These are phyloP conservation scores for Nidularia sp. DNA, from an alignment of 768 basidiomycete genomes.

Conservation along the genomic window DNA sequence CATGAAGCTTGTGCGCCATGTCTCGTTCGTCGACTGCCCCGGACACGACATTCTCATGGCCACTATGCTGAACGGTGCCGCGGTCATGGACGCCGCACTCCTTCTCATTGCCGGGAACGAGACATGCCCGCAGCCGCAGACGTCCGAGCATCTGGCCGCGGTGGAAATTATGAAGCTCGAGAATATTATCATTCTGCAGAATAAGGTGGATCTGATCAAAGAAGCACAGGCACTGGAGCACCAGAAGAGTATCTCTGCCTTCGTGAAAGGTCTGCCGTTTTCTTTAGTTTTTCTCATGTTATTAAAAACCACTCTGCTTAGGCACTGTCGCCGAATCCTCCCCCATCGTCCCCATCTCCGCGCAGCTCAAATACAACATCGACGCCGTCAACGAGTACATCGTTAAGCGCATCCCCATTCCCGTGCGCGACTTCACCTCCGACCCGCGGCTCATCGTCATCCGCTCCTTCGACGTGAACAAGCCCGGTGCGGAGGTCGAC, in stretches of 20 bases:
- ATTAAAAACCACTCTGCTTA: slow-evolving; percentile 20
- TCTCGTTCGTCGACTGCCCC: slow-evolving; percentile 97
- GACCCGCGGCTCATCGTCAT: slow-evolving; percentile 96
- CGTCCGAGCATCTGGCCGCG: slow-evolving; percentile 96
- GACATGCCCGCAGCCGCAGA: slow-evolving; percentile 98
- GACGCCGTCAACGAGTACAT: slow-evolving; percentile 99
- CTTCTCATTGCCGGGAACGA: slow-evolving; percentile 97
- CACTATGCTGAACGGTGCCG: slow-evolving; percentile 99
- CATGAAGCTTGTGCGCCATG: slow-evolving; percentile 92
- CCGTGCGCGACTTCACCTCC: slow-evolving; percentile 87
- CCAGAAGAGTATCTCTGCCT: slow-evolving; percentile 91
- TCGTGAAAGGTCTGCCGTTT: slow-evolving; percentile 76
- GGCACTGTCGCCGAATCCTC: slow-evolving; percentile 97
- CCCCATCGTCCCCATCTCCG: slow-evolving; percentile 98
- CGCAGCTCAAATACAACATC: slow-evolving; percentile 98
- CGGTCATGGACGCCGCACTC: slow-evolving; percentile 98
- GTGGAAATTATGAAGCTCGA: slow-evolving; percentile 99
- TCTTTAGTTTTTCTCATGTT: not conserved
- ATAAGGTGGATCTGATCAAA: slow-evolving; percentile 98
- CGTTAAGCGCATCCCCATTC: slow-evolving; percentile 93
- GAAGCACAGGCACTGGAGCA: slow-evolving; percentile 93
- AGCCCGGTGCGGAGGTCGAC: slow-evolving; percentile 94
- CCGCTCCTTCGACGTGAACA: slow-evolving; percentile 99
- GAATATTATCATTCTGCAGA: slow-evolving; percentile 96
- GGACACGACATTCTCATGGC: slow-evolving; percentile 99